phyloP scores from a whole-genome alignment of 2,329 filamentous ascomycete genomes.

The Aspergillus quadricinctus region DNA sequence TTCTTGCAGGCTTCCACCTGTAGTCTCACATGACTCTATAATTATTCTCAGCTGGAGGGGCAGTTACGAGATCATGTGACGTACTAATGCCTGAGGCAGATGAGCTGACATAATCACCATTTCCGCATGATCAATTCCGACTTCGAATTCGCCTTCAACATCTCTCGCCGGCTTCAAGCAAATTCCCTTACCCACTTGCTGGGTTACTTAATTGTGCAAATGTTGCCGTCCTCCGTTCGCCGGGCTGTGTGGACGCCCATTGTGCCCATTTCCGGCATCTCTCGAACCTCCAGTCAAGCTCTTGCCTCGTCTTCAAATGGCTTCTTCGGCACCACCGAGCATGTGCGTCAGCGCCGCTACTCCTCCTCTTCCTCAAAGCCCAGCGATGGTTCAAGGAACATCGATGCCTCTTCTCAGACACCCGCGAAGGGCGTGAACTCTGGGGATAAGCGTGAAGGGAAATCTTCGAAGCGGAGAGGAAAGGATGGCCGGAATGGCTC shows the following conservation, averaged over 20 bases:
- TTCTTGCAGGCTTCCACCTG: too few species aligned
- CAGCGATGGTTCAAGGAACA: conserved; percentile 41
- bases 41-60: too few species aligned
- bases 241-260: conserved; percentile 40
- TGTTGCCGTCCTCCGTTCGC: conserved; percentile 46
- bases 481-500: conserved; percentile 33
- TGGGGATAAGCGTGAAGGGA: conserved; percentile 33
- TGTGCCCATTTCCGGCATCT: conserved; percentile 28
- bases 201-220: conserved; percentile 25
- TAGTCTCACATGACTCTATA: too few species aligned
- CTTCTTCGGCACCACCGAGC: conserved; percentile 29
- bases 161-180: conserved; percentile 20
- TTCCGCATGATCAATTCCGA: conserved; percentile 34
- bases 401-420: conserved; percentile 38
- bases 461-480: conserved; percentile 31
- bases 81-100: conserved; percentile 15
- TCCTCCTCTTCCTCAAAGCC: conserved; percentile 48
- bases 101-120: conserved; percentile 20
- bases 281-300: conserved; percentile 26
- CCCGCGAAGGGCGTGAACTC: conserved; percentile 37
- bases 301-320: conserved; percentile 29
- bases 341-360: conserved; percentile 44
- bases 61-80: too few species aligned
- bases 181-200: conserved; percentile 21
- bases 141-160: conserved; percentile 33